phyloP scores from a whole-genome alignment of 129 eudicot species.

The Centrapalus pauciflorus region DNA sequence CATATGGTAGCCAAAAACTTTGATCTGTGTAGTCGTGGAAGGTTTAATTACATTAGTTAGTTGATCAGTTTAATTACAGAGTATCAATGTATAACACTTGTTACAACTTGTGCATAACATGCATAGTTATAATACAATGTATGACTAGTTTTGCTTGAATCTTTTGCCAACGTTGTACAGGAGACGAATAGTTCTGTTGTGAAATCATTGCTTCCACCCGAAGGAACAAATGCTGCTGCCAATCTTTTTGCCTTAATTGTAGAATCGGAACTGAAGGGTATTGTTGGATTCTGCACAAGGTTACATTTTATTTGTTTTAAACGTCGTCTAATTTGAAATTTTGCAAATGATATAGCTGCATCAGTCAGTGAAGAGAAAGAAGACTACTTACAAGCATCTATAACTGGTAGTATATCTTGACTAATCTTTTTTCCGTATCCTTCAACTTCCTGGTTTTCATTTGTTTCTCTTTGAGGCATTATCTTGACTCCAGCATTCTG shows the following conservation, averaged over 20 bases:
- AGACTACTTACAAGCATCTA: constrained; percentile 78
- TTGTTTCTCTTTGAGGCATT: constrained; percentile 12
- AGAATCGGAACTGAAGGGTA: constrained; percentile 88
- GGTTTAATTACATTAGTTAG: constrained; percentile 15
- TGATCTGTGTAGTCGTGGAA: not conserved
- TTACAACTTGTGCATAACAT: constrained; percentile 7
- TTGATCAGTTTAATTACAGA: not conserved
- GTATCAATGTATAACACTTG: not conserved
- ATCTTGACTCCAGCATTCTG: constrained; percentile 2
- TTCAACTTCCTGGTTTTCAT: constrained; percentile 10
- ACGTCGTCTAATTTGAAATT: not conserved
- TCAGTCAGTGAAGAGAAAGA: constrained; percentile 73
- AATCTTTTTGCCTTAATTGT: constrained; percentile 76
- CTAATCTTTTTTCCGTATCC: not conserved
- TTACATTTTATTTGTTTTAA: constrained; percentile 4
- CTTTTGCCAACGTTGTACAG: constrained; percentile 32
- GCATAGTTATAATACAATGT: constrained; percentile 1
- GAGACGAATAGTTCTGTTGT: constrained; percentile 43
- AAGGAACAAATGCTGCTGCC: constrained; percentile 78
- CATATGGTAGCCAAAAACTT: not conserved
- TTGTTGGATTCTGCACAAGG: constrained; percentile 7
- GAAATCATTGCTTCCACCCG: constrained; percentile 60
- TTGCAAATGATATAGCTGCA: constrained; percentile 53
- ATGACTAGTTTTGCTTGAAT: constrained; percentile 12
- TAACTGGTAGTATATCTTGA: constrained; percentile 44